These are phyloP conservation scores for Clonostachys sp. DNA, from an alignment of 2,329 filamentous ascomycete genomes.

Conservation along the genomic window DNA sequence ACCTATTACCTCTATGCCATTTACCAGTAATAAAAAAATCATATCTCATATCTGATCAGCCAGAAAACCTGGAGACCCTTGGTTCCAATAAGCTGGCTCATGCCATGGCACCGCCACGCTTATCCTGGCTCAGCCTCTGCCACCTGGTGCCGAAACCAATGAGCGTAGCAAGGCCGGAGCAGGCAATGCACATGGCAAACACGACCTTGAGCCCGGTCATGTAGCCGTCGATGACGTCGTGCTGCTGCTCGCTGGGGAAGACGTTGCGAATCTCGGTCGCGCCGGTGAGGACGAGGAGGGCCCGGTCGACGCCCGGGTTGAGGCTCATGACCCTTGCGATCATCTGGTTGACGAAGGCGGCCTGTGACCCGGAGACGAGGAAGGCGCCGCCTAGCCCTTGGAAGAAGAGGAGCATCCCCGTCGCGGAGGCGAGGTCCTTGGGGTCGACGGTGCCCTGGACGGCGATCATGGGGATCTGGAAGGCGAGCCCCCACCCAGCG, in stretches of 20 bases:
- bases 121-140: slow-evolving; percentile 26
- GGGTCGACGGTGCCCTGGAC: slow-evolving; percentile 34
- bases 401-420: slow-evolving; percentile 41
- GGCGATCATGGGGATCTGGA: slow-evolving; percentile 47
- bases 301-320: slow-evolving; percentile 29
- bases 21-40: no score
- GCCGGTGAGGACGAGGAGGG: slow-evolving; percentile 31
- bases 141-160: slow-evolving; percentile 27
- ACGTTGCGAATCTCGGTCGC: slow-evolving; percentile 49
- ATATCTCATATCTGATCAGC: no score
- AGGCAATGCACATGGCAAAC: slow-evolving; percentile 51
- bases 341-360: slow-evolving; percentile 40
- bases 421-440: slow-evolving; percentile 38
- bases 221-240: slow-evolving; percentile 55
- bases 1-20: no score
- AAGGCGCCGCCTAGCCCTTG: slow-evolving; percentile 47
- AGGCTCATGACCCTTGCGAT: slow-evolving; percentile 21
- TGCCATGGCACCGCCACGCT: slow-evolving; percentile 19
- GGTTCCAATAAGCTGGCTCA: slow-evolving; percentile 6
- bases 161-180: slow-evolving; percentile 31
- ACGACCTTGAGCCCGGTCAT: slow-evolving; percentile 59
- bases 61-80: no score
- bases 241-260: slow-evolving; percentile 32
- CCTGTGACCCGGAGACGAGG: slow-evolving; percentile 42
- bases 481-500: slow-evolving; percentile 36